Percentiles rank a stretch among this genome's conserved stretches.
These are phyloP conservation scores for Anisodus acutangulus DNA, from an alignment of 257 asterid genomes.

Conservation along the genomic window DNA sequence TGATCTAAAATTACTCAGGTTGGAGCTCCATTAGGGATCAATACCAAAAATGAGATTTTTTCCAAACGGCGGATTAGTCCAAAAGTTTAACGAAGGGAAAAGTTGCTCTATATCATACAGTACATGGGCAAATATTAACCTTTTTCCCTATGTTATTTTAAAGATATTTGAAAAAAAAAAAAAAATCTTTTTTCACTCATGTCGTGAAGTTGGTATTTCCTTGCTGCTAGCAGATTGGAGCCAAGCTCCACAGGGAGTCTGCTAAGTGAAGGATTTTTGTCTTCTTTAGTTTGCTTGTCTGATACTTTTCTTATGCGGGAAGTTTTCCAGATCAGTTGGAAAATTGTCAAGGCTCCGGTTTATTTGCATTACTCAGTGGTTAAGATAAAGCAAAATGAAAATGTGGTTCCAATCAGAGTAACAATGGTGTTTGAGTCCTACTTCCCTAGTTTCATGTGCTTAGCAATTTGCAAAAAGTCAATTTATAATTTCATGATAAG, in stretches of 20 bases:
- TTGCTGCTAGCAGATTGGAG: neutral
- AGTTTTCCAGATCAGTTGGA: neutral
- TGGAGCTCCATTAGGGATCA: neutral
- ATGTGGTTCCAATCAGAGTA: slow-evolving; percentile 12
- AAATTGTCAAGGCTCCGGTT: neutral
- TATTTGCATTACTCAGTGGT: neutral
- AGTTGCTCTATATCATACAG: too few species aligned
- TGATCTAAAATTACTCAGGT: neutral
- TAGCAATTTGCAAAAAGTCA: neutral
- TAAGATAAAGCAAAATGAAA: slow-evolving; percentile 22
- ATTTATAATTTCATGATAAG: neutral
- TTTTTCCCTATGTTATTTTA: too few species aligned
- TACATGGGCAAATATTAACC: too few species aligned
- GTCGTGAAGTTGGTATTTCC: neutral
- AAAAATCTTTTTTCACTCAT: neutral
- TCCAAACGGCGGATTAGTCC: neutral
- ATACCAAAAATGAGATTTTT: neutral
- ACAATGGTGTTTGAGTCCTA: neutral
- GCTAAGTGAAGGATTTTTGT: neutral
- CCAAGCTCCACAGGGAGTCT: neutral
- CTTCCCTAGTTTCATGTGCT: slow-evolving; percentile 10
- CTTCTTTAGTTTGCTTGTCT: neutral
- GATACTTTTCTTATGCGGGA: neutral
- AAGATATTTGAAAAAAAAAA: neutral
- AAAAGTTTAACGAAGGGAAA: neutral